Evolutionary conservation across 176 grass and related monocot species (phyloP).

Genomic region (Avena eriantha): DNA sequence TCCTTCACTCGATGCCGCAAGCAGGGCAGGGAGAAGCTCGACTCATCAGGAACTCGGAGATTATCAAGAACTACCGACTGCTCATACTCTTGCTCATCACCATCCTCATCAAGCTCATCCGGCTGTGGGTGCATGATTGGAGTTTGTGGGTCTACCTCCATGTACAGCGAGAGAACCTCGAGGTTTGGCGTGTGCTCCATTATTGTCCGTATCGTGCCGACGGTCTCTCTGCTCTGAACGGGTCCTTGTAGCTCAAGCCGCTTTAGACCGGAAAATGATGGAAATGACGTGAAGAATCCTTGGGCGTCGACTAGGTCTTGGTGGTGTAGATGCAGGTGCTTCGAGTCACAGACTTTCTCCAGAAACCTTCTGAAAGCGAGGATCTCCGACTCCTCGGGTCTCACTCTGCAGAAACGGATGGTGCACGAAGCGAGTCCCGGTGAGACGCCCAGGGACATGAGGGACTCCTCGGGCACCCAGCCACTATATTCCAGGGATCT

Average conservation of each 20-base stretch:
- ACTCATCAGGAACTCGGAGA: background rate
- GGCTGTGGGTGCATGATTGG: background rate
- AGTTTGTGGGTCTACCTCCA: background rate
- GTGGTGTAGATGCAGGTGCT: background rate
- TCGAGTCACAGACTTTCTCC: background rate
- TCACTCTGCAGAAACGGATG: background rate
- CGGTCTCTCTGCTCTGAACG: background rate
- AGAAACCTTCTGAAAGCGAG: background rate
- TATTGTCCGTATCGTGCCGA: background rate
- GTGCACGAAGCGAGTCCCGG: background rate
- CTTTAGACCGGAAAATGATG: background rate
- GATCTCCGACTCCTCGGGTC: background rate
- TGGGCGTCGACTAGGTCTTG: background rate
- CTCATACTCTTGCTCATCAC: background rate
- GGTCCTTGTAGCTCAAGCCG: background rate
- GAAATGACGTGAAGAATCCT: background rate
- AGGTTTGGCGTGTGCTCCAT: constrained; percentile 1
- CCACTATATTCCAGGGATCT: background rate
- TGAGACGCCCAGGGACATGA: background rate
- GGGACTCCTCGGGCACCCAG: background rate
- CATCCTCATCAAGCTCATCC: background rate
- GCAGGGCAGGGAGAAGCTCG: background rate
- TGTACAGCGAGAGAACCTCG: background rate
- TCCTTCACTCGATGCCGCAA: background rate
- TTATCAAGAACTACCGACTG: background rate